Evolutionary conservation across 495 filamentous ascomycete genomes (phyloP).

Genomic region (Neurospora intermedia): DNA sequence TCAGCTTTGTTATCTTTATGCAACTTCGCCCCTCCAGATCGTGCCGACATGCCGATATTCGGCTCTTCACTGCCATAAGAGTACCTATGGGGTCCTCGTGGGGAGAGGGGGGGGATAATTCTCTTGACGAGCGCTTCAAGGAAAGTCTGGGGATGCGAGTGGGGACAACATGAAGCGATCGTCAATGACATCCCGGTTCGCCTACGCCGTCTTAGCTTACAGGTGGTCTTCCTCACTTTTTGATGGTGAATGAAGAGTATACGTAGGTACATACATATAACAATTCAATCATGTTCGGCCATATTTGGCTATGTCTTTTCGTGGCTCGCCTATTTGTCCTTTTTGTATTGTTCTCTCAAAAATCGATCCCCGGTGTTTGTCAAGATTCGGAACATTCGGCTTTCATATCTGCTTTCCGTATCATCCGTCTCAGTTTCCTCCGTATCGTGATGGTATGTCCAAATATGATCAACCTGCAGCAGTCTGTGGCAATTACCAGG

Average conservation of each 20-base stretch:
- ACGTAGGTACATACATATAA: neutral
- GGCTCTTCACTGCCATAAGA: constrained; percentile 13
- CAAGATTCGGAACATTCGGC: neutral
- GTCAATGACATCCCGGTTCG: neutral
- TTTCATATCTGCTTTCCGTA: neutral
- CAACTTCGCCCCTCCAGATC: neutral
- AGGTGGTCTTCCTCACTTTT: neutral
- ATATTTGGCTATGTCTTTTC: neutral
- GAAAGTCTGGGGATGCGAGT: neutral
- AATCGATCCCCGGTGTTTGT: neutral
- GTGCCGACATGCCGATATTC: constrained; percentile 10
- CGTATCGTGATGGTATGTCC: no score
- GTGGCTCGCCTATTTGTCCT: neutral
- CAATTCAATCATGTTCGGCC: neutral
- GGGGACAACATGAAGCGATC: neutral
- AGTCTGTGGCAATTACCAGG: neutral
- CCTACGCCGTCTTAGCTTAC: neutral
- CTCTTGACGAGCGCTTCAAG: neutral
- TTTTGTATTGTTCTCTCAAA: neutral
- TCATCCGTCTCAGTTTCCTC: neutral
- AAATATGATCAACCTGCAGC: neutral
- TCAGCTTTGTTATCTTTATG: neutral
- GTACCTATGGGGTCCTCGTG: neutral
- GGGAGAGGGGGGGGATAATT: no score
- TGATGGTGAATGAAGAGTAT: neutral